Evolutionary conservation across 2,329 filamentous ascomycete species (phyloP).

Genomic region (Botrytis paeoniae): DNA sequence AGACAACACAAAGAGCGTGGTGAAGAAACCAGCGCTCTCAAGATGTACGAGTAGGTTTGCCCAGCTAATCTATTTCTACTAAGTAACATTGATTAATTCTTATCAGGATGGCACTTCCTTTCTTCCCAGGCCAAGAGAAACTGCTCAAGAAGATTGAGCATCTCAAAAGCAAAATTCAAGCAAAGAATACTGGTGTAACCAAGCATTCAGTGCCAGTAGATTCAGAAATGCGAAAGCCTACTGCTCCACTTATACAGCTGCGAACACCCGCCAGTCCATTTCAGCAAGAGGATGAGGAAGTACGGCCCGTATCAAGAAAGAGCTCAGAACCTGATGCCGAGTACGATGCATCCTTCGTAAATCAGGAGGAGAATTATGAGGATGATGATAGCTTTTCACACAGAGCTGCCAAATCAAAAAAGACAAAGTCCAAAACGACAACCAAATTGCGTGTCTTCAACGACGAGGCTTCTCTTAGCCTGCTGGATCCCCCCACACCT

Average conservation of each 20-base stretch:
- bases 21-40: constrained; percentile 73
- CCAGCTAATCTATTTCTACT: not conserved
- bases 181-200: constrained; percentile 36
- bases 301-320: constrained; percentile 30
- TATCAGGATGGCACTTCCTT: constrained; percentile 69
- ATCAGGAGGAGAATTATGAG: constrained; percentile 43
- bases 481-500: constrained; percentile 37
- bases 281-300: constrained; percentile 29
- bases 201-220: constrained; percentile 15
- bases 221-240: constrained; percentile 23
- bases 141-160: constrained; percentile 67
- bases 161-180: constrained; percentile 52
- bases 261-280: constrained; percentile 29
- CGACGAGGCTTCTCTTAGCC: constrained; percentile 44
- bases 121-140: constrained; percentile 83
- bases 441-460: constrained; percentile 36
- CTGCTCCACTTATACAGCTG: constrained; percentile 30
- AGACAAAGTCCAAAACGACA: constrained; percentile 35
- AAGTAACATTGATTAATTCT: not conserved
- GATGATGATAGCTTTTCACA: constrained; percentile 37
- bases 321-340: constrained; percentile 37
- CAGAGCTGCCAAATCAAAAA: constrained; percentile 35
- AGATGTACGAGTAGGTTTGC: constrained; percentile 59
- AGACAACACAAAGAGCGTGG: constrained; percentile 85
- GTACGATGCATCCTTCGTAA: constrained; percentile 33